phyloP scores from a whole-genome alignment of 306 rosid species.

The Chamaecrista fasciculata region DNA sequence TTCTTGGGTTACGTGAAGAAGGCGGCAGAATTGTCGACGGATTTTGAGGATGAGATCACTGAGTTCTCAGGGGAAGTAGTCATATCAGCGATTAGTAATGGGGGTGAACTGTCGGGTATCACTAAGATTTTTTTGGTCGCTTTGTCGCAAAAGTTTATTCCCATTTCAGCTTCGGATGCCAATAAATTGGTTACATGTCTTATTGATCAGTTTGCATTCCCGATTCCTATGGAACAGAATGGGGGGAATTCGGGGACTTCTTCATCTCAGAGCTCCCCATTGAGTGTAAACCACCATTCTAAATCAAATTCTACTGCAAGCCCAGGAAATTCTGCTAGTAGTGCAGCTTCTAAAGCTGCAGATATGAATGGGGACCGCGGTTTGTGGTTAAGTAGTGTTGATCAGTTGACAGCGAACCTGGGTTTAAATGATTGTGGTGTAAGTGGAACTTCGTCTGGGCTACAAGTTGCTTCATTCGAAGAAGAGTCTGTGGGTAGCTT shows the following conservation, averaged over 20 bases:
- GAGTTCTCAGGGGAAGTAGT: slow-evolving; percentile 61
- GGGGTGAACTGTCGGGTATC: slow-evolving; percentile 48
- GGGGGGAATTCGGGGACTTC: slow-evolving; percentile 49
- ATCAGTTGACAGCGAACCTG: slow-evolving; percentile 59
- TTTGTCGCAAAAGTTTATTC: slow-evolving; percentile 60
- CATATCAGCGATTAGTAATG: slow-evolving; percentile 42
- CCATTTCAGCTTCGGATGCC: slow-evolving; percentile 61
- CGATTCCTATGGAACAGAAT: slow-evolving; percentile 43
- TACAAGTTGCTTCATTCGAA: slow-evolving; percentile 76
- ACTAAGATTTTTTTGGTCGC: slow-evolving; percentile 70
- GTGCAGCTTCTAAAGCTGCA: slow-evolving; percentile 62
- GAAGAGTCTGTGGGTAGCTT: slow-evolving; percentile 81
- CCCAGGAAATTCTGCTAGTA: slow-evolving; percentile 62
- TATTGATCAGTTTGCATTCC: slow-evolving; percentile 53
- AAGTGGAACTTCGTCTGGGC: slow-evolving; percentile 47
- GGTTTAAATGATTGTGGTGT: slow-evolving; percentile 64
- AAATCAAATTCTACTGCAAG: slow-evolving; percentile 47
- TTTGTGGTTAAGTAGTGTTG: slow-evolving; percentile 64
- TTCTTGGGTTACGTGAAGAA: slow-evolving; percentile 55
- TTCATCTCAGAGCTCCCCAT: slow-evolving; percentile 83
- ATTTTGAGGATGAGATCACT: slow-evolving; percentile 59
- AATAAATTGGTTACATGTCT: slow-evolving; percentile 53
- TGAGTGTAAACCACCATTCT: slow-evolving; percentile 42
- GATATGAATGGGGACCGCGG: slow-evolving; percentile 61
- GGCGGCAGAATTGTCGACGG: slow-evolving; percentile 66